Base-by-base conservation (phyloP, 2,329 filamentous ascomycete genomes). In the Golovinomyces cichoracearum region DNA sequence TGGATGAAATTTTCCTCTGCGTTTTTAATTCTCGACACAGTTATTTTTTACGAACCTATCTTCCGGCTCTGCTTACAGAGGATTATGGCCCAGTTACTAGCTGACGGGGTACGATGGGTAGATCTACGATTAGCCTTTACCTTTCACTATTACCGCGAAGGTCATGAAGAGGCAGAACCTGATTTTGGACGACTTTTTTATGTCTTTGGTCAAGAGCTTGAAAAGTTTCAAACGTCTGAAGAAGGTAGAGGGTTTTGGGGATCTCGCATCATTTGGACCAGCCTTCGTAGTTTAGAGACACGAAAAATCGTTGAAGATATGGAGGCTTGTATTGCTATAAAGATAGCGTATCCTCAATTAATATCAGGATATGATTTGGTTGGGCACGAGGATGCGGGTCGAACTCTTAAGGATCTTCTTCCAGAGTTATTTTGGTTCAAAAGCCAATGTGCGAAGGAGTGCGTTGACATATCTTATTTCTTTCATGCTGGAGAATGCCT, bases 401-500 rank as follows among this genome's bases (percentile, higher is more conserved):
- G 82, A 12, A 71, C 84, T 0, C 72, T 94, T 23, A 69, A 72
- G 26, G 81, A 90, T 55, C 65, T 93, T 3, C 71, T 88, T 0
- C 85, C 86, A 0, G 76, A 93, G 58, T 67, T 95, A 0, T 88
- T 94, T 63, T 94, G 84, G 84, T 94, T 95, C 70, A 78, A 78
- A 54, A 86, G 88, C 62, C 74, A 80, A 56, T 94, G 85, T 61
- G 73, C 74, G 0, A 71, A 82, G 58, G 78, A 84, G 57, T 75
- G 73, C 2, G 73, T 94, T 33, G 75, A 84, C 46, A 76, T 98
- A 9, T 88, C 88, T 0, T 93, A 94, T 67, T 93, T 93, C 68
- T 92, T 95, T 66, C 86, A 94, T 31, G 58, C 88, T 0, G 88
- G 86, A 54, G 86, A 94, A 64, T 83, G 77, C 29, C 73, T 93